Evolutionary conservation across 768 basidiomycete species (phyloP).

Genomic region (Gloeophyllum trabeum): DNA sequence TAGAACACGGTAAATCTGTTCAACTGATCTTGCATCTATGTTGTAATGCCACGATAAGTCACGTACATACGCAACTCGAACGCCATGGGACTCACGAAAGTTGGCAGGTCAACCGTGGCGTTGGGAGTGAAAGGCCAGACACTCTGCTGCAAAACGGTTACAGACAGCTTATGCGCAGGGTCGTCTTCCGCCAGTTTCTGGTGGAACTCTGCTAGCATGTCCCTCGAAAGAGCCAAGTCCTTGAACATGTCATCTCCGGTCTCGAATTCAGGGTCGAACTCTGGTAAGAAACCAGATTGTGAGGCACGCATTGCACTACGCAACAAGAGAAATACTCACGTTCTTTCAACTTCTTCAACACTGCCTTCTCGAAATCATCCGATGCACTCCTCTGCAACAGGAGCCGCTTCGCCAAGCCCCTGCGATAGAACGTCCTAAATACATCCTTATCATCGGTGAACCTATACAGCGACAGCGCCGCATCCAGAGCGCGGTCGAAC

Average conservation of each 20-base stretch:
- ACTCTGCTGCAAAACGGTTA: constrained; percentile 79
- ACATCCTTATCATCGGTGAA: constrained; percentile 92
- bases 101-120: constrained; percentile 40
- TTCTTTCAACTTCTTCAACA: constrained; percentile 81
- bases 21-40: constrained; percentile 67
- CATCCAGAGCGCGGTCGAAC: constrained; percentile 54
- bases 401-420: constrained; percentile 78
- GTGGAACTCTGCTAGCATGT: constrained; percentile 59
- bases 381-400: constrained; percentile 78
- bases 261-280: constrained; percentile 91
- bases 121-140: constrained; percentile 74
- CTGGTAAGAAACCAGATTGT: constrained; percentile 25
- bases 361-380: constrained; percentile 75
- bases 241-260: constrained; percentile 95
- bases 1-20: constrained; percentile 60
- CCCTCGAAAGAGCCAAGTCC: constrained; percentile 69
- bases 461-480: constrained; percentile 63
- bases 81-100: constrained; percentile 30
- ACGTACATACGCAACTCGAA: too few species aligned
- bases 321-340: constrained; percentile 28
- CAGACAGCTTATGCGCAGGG: constrained; percentile 41
- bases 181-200: constrained; percentile 24
- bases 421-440: constrained; percentile 87
- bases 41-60: constrained; percentile 7
- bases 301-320: not conserved